Percentiles rank a stretch among this genome's conserved stretches.
Evolutionary conservation across 2,329 filamentous ascomycete species (phyloP).

Genomic region (Calonectria ilicicola): DNA sequence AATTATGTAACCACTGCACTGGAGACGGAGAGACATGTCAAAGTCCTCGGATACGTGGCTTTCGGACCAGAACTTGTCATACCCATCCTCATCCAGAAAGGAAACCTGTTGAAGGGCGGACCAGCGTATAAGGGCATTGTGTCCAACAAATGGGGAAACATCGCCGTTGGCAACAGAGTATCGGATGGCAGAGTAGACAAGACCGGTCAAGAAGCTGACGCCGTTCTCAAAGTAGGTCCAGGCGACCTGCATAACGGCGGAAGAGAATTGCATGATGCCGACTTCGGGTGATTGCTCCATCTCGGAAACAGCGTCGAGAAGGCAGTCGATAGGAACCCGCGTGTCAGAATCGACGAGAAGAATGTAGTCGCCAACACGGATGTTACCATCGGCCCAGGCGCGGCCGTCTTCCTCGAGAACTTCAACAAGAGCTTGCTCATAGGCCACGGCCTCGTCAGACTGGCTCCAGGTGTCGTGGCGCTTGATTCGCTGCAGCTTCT

Average conservation of each 20-base stretch:
- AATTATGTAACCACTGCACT: slow-evolving; percentile 78
- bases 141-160: slow-evolving; percentile 83
- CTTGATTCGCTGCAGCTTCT: slow-evolving; percentile 69
- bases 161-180: slow-evolving; percentile 84
- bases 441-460: slow-evolving; percentile 74
- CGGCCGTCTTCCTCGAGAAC: slow-evolving; percentile 76
- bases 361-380: slow-evolving; percentile 88
- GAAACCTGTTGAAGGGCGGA: slow-evolving; percentile 79
- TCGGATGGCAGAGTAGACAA: slow-evolving; percentile 81
- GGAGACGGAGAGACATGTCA: slow-evolving; percentile 83
- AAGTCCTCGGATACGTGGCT: slow-evolving; percentile 85
- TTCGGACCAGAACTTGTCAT: slow-evolving; percentile 87
- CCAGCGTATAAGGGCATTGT: slow-evolving; percentile 83
- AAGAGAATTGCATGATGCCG: slow-evolving; percentile 82
- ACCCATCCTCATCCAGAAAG: slow-evolving; percentile 76
- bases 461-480: slow-evolving; percentile 75
- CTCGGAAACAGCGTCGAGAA: slow-evolving; percentile 83
- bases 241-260: slow-evolving; percentile 83
- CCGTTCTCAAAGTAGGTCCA: slow-evolving; percentile 79
- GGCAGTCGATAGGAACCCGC: slow-evolving; percentile 80
- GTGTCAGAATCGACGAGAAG: slow-evolving; percentile 82
- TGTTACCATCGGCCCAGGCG: slow-evolving; percentile 86
- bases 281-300: slow-evolving; percentile 86
- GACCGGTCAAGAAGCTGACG: slow-evolving; percentile 78
- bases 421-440: slow-evolving; percentile 73